Percentiles rank a stretch among this genome's conserved stretches.
These are phyloP conservation scores for Auricularia sp. DNA, from an alignment of 768 basidiomycete genomes.

Conservation along the genomic window DNA sequence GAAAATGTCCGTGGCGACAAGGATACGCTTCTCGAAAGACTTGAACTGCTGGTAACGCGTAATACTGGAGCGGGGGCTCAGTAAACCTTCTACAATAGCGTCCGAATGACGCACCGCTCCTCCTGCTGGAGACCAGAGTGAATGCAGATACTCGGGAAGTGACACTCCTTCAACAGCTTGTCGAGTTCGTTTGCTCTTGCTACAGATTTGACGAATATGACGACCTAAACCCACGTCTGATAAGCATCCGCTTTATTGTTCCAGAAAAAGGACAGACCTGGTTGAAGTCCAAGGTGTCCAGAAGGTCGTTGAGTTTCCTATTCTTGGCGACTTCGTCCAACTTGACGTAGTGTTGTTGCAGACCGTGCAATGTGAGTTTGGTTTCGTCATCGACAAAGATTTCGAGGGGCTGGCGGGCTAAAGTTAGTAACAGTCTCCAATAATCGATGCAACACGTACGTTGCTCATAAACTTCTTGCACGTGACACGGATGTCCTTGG, in stretches of 20 bases:
- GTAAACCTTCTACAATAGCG: background rate
- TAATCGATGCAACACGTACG: slow-evolving; percentile 39
- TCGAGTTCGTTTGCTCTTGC: slow-evolving; percentile 94
- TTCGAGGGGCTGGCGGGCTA: slow-evolving; percentile 70
- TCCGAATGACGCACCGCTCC: slow-evolving; percentile 62
- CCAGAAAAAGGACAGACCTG: slow-evolving; percentile 44
- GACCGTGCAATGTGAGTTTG: slow-evolving; percentile 92
- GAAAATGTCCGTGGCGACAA: slow-evolving; percentile 98
- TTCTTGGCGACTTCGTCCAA: slow-evolving; percentile 93
- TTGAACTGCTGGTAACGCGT: slow-evolving; percentile 96
- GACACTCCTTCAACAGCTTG: slow-evolving; percentile 90
- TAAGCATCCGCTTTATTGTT: background rate
- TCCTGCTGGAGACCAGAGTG: slow-evolving; percentile 92
- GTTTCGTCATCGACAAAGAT: slow-evolving; percentile 99
- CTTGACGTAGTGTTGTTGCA: slow-evolving; percentile 98
- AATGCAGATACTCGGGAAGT: slow-evolving; percentile 96
- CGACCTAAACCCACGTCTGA: slow-evolving; percentile 51
- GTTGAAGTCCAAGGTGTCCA: slow-evolving; percentile 96
- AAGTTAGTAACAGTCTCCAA: slow-evolving; percentile 4
- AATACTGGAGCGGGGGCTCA: slow-evolving; percentile 44
- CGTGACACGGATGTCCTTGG: slow-evolving; percentile 92
- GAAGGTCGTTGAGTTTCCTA: slow-evolving; percentile 88
- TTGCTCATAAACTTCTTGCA: slow-evolving; percentile 99
- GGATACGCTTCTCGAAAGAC: slow-evolving; percentile 97
- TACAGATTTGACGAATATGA: slow-evolving; percentile 98